Evolutionary conservation across 768 basidiomycete genomes (phyloP).

Genomic region (Heimioporus sp.): DNA sequence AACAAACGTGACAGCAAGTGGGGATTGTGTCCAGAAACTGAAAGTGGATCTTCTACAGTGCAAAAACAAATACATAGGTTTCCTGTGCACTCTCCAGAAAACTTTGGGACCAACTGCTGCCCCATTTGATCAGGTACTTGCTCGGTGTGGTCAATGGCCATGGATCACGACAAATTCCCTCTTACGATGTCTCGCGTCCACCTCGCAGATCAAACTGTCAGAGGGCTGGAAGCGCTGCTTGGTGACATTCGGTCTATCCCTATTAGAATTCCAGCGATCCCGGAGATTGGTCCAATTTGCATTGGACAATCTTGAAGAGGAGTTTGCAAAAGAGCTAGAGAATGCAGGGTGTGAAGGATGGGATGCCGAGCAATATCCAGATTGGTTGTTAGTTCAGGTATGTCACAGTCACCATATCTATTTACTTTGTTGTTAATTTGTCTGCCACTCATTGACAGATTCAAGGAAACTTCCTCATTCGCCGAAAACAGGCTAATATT

Average conservation of each 20-base stretch:
- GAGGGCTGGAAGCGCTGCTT: not conserved
- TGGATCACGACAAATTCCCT: not conserved
- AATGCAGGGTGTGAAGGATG: constrained; percentile 19
- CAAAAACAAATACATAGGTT: not conserved
- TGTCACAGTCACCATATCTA: too few relatives aligned
- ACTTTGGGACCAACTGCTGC: not conserved
- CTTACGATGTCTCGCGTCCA: not conserved
- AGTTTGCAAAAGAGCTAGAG: constrained; percentile 25
- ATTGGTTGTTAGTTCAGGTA: constrained; percentile 47
- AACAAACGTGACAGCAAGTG: too few relatives aligned
- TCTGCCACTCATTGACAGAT: not conserved
- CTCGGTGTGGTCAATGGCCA: not conserved
- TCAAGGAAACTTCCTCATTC: constrained; percentile 31
- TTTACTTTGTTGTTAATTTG: not conserved
- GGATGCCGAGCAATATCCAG: constrained; percentile 24
- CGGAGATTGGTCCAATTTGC: constrained; percentile 23
- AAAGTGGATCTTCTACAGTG: too few relatives aligned
- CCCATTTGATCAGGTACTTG: not conserved
- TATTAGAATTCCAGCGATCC: constrained; percentile 22
- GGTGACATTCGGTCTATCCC: not conserved
- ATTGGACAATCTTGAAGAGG: constrained; percentile 1
- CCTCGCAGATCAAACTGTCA: not conserved
- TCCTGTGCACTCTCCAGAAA: not conserved
- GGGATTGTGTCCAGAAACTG: too few relatives aligned
- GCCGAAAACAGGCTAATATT: constrained; percentile 22